A percentile compares a stretch with the other conserved stretches of the same genome.
These are phyloP conservation scores for Neofusicoccum cordaticola DNA, from an alignment of 2,329 filamentous ascomycete genomes.

Conservation along the genomic window DNA sequence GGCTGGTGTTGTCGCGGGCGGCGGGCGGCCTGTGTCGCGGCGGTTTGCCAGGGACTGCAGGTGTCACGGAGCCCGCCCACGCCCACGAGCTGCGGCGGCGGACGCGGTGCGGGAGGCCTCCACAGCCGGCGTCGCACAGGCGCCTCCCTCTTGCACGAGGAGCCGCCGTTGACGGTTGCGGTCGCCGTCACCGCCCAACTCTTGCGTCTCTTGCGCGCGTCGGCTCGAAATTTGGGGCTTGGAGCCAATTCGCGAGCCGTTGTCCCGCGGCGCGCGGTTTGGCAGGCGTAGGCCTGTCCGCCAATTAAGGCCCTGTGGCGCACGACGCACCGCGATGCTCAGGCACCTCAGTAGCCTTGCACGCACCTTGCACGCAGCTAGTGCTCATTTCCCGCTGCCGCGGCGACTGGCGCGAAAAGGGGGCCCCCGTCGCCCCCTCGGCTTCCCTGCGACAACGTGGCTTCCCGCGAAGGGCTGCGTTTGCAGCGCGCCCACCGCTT, in stretches of 20 bases:
- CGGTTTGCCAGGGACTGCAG: background rate
- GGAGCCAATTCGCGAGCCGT: conserved; percentile 3
- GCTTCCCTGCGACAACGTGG: conserved; percentile 17
- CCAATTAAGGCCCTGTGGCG: background rate
- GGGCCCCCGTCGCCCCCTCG: background rate
- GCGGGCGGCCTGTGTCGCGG: conserved; percentile 1
- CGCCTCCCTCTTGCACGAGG: background rate
- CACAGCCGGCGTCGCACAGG: conserved; percentile 3
- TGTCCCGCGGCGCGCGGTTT: conserved; percentile 3
- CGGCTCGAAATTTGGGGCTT: background rate
- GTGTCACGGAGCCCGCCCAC: background rate
- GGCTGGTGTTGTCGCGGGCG: background rate
- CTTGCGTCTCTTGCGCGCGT: background rate
- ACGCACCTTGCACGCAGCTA: background rate
- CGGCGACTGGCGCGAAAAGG: conserved; percentile 9
- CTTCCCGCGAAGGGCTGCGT: conserved; percentile 14
- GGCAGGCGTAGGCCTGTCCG: conserved; percentile 3
- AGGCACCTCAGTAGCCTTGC: background rate
- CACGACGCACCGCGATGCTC: conserved; percentile 9
- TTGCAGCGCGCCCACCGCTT: conserved; percentile 1
- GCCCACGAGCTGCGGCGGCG: too few relatives aligned
- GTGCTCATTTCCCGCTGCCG: conserved; percentile 16
- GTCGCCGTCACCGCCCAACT: background rate
- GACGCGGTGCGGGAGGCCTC: background rate
- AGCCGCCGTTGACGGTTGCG: background rate